Evolutionary conservation across 768 basidiomycete species (phyloP).

Genomic region (Leucosporidium yakuticum): DNA sequence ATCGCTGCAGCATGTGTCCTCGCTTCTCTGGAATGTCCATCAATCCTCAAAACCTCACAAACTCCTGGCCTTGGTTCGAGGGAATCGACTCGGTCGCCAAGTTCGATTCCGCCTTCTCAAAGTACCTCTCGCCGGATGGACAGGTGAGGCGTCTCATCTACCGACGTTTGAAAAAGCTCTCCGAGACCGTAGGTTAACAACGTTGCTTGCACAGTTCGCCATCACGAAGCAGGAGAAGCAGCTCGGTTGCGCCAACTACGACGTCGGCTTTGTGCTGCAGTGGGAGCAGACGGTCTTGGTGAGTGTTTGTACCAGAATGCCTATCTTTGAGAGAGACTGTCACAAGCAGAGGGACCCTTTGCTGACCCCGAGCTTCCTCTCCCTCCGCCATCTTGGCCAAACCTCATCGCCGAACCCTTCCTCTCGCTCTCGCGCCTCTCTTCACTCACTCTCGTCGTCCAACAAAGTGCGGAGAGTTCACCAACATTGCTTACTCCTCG

Average conservation of each 20-base stretch:
- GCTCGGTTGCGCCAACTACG: background rate
- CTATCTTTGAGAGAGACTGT: background rate
- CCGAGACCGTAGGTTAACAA: too few species aligned
- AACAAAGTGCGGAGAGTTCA: conserved; percentile 1
- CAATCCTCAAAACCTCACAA: background rate
- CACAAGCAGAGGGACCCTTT: background rate
- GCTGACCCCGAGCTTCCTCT: background rate
- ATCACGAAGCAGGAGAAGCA: background rate
- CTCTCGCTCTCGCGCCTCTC: background rate
- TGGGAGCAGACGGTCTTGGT: background rate
- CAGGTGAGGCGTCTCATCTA: background rate
- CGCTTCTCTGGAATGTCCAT: background rate
- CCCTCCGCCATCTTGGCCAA: background rate
- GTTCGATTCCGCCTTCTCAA: background rate
- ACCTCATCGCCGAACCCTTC: conserved; percentile 1
- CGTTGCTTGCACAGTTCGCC: too few species aligned
- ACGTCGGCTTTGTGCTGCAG: background rate
- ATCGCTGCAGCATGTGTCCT: background rate
- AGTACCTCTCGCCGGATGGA: background rate
- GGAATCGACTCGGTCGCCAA: background rate
- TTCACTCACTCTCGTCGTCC: background rate
- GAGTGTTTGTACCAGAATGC: background rate
- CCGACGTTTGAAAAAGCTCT: too few species aligned
- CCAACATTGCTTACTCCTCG: background rate
- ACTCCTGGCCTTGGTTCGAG: background rate